Evolutionary conservation across 1,284 basidiomycete species (phyloP).

Genomic region (Cutaneotrichosporon cutaneum): DNA sequence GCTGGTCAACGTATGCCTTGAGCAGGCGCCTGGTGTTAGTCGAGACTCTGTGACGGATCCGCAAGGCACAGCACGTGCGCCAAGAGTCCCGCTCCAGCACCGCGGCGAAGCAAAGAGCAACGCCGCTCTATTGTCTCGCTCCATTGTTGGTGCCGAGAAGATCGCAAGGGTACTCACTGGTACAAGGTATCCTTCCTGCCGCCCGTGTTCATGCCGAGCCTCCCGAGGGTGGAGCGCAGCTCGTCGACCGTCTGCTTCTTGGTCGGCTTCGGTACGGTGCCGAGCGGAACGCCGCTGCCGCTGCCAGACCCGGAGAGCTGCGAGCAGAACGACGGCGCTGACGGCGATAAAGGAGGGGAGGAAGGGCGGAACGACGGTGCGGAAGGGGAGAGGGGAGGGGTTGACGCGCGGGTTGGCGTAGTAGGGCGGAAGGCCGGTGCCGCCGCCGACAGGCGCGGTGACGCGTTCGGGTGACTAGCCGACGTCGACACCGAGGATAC

Average conservation of each 20-base stretch:
- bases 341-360: neutral
- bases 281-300: neutral
- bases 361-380: neutral
- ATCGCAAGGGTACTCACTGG: constrained; percentile 33
- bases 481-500: neutral
- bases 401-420: neutral
- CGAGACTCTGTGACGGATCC: neutral
- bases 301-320: neutral
- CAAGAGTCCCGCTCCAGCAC: neutral
- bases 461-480: neutral
- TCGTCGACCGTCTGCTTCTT: constrained; percentile 45
- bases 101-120: neutral
- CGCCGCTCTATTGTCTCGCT: neutral
- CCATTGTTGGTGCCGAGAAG: neutral
- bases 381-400: neutral
- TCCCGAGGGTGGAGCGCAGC: constrained; percentile 33
- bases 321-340: neutral
- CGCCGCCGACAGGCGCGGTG: neutral
- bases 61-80: neutral
- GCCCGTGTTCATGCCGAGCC: constrained; percentile 40
- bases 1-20: neutral
- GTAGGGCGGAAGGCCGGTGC: neutral
- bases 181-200: constrained; percentile 52
- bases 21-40: constrained; percentile 25
- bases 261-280: constrained; percentile 25